These are phyloP conservation scores for Mollisia scopiformis DNA, from an alignment of 2,329 filamentous ascomycete genomes.

Conservation along the genomic window DNA sequence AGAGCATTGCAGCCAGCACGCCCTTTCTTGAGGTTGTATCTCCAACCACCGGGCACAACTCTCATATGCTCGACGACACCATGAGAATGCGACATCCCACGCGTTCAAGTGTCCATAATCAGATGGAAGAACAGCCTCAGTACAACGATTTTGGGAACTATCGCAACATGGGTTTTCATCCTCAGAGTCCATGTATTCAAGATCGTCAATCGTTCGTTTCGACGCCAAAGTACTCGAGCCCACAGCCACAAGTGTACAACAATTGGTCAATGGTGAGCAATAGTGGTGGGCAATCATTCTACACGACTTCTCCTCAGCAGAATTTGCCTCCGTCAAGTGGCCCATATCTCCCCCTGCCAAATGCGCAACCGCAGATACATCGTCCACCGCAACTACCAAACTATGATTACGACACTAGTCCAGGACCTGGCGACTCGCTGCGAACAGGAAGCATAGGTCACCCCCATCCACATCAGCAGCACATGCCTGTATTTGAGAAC, in stretches of 20 bases:
- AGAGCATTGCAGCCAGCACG: slow-evolving; percentile 12
- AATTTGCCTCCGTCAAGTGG: slow-evolving; percentile 10
- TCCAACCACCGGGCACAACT: slow-evolving; percentile 18
- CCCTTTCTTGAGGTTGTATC: slow-evolving; percentile 29
- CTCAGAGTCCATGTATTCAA: slow-evolving; percentile 20
- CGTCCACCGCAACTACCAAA: slow-evolving; percentile 18
- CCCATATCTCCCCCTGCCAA: slow-evolving; percentile 23
- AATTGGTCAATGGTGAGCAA: slow-evolving; percentile 18
- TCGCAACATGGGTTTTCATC: slow-evolving; percentile 12
- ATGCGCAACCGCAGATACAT: slow-evolving; percentile 20
- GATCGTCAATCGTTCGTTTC: slow-evolving; percentile 21
- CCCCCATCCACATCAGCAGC: too few relatives aligned
- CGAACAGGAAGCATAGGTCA: slow-evolving; percentile 22
- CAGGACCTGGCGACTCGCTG: slow-evolving; percentile 15
- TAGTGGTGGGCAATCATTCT: slow-evolving; percentile 18
- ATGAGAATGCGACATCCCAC: slow-evolving; percentile 17
- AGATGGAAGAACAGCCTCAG: slow-evolving; percentile 23
- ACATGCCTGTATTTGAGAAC: slow-evolving; percentile 8
- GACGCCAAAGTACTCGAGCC: slow-evolving; percentile 14
- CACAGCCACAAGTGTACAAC: slow-evolving; percentile 20
- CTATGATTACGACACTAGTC: slow-evolving; percentile 22
- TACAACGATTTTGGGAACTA: slow-evolving; percentile 11
- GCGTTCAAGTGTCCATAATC: slow-evolving; percentile 12
- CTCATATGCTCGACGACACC: slow-evolving; percentile 15
- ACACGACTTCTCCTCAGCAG: slow-evolving; percentile 28